phyloP scores from a whole-genome alignment of 73 alveolate species.

The Paramecium primaurelia region DNA sequence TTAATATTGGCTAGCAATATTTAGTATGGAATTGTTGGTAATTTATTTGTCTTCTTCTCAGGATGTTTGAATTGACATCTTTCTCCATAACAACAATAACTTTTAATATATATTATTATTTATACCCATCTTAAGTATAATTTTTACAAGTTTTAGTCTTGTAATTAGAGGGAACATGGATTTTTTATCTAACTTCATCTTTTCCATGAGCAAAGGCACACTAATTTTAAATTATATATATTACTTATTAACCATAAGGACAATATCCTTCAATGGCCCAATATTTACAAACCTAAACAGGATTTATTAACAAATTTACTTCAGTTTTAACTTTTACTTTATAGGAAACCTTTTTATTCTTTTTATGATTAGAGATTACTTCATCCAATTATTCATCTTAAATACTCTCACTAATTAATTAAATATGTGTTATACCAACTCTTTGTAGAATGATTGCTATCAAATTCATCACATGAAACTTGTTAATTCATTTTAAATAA shows the following conservation, averaged over 20 bases:
- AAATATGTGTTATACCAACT: not conserved
- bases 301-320: not conserved
- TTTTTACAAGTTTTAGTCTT: conserved; percentile 52
- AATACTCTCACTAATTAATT: not conserved
- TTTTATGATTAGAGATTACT: not conserved
- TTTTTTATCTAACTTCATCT: conserved; percentile 51
- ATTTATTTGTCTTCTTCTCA: conserved; percentile 30
- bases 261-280: conserved; percentile 48
- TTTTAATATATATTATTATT: not conserved
- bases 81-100: conserved; percentile 42
- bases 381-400: not conserved
- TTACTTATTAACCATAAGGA: conserved; percentile 25
- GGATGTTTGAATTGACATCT: conserved; percentile 35
- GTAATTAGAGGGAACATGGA: conserved; percentile 51
- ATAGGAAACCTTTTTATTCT: not conserved
- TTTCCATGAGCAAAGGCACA: conserved; percentile 65
- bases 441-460: conserved; percentile 1
- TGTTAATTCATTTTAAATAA: not conserved
- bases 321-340: conserved; percentile 29
- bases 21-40: conserved; percentile 10
- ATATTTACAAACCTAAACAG: conserved; percentile 1
- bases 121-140: conserved; percentile 44
- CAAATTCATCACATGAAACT: not conserved
- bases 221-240: not conserved
- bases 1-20: not conserved